Conservation (phyloP, 352 stramenopile species). For the Phytophthora tentaculata region DNA sequence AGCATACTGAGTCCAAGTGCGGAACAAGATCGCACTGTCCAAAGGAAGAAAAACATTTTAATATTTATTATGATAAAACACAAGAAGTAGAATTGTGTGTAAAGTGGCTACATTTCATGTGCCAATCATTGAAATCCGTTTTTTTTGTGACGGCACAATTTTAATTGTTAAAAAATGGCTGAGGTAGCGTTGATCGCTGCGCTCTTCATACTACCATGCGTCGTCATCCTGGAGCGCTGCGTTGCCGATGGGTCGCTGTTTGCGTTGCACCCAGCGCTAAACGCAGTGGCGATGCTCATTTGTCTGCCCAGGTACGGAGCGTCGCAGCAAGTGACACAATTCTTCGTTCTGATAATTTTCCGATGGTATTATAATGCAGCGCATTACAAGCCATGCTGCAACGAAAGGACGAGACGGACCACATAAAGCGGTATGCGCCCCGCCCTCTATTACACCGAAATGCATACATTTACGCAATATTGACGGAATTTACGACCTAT, state of each 20-base stretch:
- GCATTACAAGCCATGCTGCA: constrained; percentile 65
- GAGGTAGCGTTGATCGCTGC: constrained; percentile 38
- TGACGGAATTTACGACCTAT: constrained; percentile 15
- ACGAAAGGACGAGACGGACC: constrained; percentile 47
- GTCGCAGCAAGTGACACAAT: not conserved
- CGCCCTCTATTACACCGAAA: too few relatives aligned
- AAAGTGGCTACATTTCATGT: constrained; percentile 12
- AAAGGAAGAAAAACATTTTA: too few relatives aligned
- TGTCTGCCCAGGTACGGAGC: constrained; percentile 53
- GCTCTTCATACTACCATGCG: constrained; percentile 63
- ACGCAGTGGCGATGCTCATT: constrained; percentile 56
- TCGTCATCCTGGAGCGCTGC: constrained; percentile 52
- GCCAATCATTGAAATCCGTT: constrained; percentile 13
- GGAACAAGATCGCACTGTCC: constrained; percentile 4
- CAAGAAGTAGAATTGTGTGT: too few relatives aligned
- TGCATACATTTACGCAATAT: too few relatives aligned
- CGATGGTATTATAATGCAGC: constrained; percentile 23
- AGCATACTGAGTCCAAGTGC: constrained; percentile 21
- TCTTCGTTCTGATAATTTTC: too few relatives aligned
- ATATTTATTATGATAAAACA: too few relatives aligned
- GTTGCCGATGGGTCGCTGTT: constrained; percentile 55
- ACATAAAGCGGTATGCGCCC: constrained; percentile 53
- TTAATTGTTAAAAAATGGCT: too few relatives aligned
- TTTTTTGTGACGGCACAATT: too few relatives aligned
- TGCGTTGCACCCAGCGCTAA: constrained; percentile 58